Percentiles rank a stretch among this genome's conserved stretches.
phyloP scores from a whole-genome alignment of 345 rosid species.

The Turritis glabra region DNA sequence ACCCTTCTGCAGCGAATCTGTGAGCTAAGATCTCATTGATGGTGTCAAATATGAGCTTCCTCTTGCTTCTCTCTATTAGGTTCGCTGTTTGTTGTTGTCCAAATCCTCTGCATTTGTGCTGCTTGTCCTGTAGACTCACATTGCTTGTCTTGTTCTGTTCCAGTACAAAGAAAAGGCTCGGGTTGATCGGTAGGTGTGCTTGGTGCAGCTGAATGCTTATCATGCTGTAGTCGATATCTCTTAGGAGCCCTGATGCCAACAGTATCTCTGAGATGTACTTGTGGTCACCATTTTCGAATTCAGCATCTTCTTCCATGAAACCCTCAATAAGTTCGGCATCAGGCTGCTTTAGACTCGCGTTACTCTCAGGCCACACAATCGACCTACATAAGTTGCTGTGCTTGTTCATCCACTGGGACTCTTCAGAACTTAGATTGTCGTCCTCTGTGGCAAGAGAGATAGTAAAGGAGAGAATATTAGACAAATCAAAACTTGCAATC shows the following conservation, averaged over 20 bases:
- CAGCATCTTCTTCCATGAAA: constrained; percentile 33
- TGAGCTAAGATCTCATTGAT: constrained; percentile 62
- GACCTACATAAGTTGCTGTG: constrained; percentile 36
- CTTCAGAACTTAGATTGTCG: constrained; percentile 44
- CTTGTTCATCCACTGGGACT: constrained; percentile 47
- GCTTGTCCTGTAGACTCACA: constrained; percentile 35
- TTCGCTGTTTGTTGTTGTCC: constrained; percentile 36
- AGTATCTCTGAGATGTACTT: constrained; percentile 63
- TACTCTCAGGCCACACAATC: constrained; percentile 43
- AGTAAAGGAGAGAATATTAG: constrained; percentile 30
- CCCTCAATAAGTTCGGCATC: constrained; percentile 31
- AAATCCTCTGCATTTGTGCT: constrained; percentile 32
- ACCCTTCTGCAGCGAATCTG: constrained; percentile 44
- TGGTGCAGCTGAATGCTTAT: constrained; percentile 49
- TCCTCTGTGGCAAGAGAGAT: constrained; percentile 50
- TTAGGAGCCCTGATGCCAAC: constrained; percentile 62
- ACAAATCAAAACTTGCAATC: constrained; percentile 15
- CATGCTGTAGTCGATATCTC: constrained; percentile 49
- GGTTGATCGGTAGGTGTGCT: constrained; percentile 57
- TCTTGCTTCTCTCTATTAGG: constrained; percentile 45
- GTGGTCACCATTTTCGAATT: constrained; percentile 50
- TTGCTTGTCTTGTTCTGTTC: constrained; percentile 56
- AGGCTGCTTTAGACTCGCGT: constrained; percentile 33
- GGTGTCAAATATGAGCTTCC: constrained; percentile 75
- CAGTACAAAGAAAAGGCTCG: constrained; percentile 55